Conservation (phyloP, 306 rosid genomes). For the Abrus precatorius region DNA sequence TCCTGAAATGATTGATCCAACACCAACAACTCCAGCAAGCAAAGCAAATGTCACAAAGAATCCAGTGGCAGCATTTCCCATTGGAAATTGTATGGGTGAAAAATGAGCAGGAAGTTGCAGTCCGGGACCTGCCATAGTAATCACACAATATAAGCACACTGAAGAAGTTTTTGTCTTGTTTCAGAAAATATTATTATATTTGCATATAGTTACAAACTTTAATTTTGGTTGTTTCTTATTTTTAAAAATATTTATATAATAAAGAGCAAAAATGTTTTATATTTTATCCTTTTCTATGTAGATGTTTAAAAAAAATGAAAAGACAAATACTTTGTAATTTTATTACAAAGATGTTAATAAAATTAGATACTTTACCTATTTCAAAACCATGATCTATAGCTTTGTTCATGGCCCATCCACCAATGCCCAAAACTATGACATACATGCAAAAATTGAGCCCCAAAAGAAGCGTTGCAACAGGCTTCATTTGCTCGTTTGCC, state of each 20-base stretch:
- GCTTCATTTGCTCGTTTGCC: constrained; percentile 74
- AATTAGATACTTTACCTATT: constrained; percentile 62
- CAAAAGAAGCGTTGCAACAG: constrained; percentile 78
- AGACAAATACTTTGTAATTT: too few species aligned
- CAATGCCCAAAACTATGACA: constrained; percentile 81
- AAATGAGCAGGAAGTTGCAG: constrained; percentile 84
- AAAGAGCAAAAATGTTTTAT: too few species aligned
- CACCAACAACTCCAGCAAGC: constrained; percentile 90
- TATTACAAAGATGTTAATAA: too few species aligned
- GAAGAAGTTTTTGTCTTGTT: neutral
- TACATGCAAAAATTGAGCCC: constrained; percentile 90
- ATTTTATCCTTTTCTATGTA: too few species aligned
- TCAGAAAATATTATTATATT: neutral
- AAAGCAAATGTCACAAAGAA: constrained; percentile 88
- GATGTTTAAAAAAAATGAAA: too few species aligned
- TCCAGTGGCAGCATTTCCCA: constrained; percentile 99
- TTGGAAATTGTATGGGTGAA: constrained; percentile 88
- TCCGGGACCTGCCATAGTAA: constrained; percentile 66
- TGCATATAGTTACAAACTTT: neutral
- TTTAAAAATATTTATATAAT: too few species aligned
- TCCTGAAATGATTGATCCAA: constrained; percentile 76
- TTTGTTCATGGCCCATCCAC: constrained; percentile 94
- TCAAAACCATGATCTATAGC: constrained; percentile 88
- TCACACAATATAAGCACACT: constrained; percentile 35
- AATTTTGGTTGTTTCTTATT: too few species aligned